Base-by-base conservation (phyloP, 176 grass and related monocot species). In the Musa beccarii region DNA sequence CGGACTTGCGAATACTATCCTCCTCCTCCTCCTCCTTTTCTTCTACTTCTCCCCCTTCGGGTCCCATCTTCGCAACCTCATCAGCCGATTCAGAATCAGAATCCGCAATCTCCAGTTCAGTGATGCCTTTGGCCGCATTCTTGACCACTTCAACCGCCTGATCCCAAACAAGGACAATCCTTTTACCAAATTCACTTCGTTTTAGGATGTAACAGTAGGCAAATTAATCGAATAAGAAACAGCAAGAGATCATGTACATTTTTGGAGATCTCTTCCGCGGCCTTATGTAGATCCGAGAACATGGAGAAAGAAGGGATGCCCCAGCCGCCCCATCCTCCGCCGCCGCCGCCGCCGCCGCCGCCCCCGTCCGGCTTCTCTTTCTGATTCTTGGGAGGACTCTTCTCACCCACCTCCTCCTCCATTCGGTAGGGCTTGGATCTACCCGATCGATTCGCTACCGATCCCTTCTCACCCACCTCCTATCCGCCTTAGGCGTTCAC, bases 91-190 rank as follows among this genome's bases (percentile, higher is more conserved):
- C 15, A 1, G 68, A 70, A 73, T 20, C 71, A 63, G 86, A 29
- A 75, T 64, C 74, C 66, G 67, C 71, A 29, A 29, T 54, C 72
- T 91, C 86, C 21, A 87, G 84, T 68, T 98, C 95, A 7, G 73
- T 78, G 20, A 94, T 89, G 29, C 78, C 78, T 22, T 70, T 16
- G 34, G 68, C 12, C 14, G 90, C 95, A 75, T 69, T 91, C 86
- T 93, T 98, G 43, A 91, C 84, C 23, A 89, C 95, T 84, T 85
- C 95, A 78, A 98, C 95, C 24, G 90, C 95, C 95, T 98, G 90
- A 72, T 63, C n/a, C 29, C 3, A 51, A 52, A 72, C 0, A 63
- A 51, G 0, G 51, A 9, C 17, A 62, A 17, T 20, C 66, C 43
- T 29, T 49, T 43, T 63, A 29, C 26, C 63, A 51, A 62, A 56